Conservation (phyloP, 1,284 basidiomycete species). For the Meripilus lineatus region DNA sequence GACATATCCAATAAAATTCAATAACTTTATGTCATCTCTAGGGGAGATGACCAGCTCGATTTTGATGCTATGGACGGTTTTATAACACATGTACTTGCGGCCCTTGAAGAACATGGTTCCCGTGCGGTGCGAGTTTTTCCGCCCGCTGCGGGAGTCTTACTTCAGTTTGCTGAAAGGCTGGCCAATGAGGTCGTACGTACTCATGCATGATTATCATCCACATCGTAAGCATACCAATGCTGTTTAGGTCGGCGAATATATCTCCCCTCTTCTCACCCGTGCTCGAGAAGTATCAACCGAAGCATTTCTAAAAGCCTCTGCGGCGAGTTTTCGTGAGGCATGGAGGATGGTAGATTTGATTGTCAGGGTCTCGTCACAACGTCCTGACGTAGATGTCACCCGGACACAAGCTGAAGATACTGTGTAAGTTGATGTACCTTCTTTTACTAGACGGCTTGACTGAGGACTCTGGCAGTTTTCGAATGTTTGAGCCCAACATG, state of each 20-base stretch:
- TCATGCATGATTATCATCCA: constrained; percentile 7
- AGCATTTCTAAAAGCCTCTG: constrained; percentile 80
- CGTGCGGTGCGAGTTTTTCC: constrained; percentile 87
- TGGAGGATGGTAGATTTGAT: constrained; percentile 83
- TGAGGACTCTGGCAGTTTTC: constrained; percentile 52
- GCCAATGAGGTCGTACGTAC: constrained; percentile 69
- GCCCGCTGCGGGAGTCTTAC: constrained; percentile 61
- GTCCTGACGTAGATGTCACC: constrained; percentile 20
- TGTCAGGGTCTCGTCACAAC: constrained; percentile 41
- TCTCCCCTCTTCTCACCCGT: constrained; percentile 70
- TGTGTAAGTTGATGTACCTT: constrained; percentile 45
- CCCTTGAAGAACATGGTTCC: constrained; percentile 72
- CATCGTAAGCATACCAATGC: constrained; percentile 3
- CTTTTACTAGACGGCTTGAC: constrained; percentile 4
- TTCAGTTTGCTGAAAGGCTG: constrained; percentile 73
- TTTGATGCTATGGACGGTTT: constrained; percentile 94
- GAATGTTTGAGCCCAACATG: constrained; percentile 94
- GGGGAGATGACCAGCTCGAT: constrained; percentile 53
- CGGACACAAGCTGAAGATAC: constrained; percentile 69
- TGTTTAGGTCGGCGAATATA: constrained; percentile 80
- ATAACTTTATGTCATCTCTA: constrained; percentile 16
- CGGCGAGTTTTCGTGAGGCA: constrained; percentile 85
- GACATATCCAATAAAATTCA: neutral
- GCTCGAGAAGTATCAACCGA: constrained; percentile 74
- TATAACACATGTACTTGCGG: constrained; percentile 65